Evolutionary conservation across 805 yeast genomes (phyloP).

Genomic region (Candida sithepensis): DNA sequence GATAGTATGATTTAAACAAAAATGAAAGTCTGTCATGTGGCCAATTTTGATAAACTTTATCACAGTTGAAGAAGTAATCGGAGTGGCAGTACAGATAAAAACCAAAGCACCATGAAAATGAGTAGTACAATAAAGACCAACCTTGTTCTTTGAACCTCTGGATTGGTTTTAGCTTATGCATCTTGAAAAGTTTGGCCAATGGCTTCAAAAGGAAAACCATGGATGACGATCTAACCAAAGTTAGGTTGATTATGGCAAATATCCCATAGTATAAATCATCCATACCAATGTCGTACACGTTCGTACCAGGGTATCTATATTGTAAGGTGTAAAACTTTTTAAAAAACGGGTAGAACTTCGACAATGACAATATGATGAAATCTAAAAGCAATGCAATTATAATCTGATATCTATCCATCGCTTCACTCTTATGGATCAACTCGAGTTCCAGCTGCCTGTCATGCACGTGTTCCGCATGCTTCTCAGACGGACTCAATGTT

Average conservation of each 20-base stretch:
- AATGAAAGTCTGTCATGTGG: constrained; percentile 62
- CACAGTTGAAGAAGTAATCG: constrained; percentile 56
- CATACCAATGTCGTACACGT: constrained; percentile 50
- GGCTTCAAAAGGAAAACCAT: constrained; percentile 61
- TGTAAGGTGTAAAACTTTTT: constrained; percentile 40
- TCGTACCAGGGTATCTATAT: constrained; percentile 28
- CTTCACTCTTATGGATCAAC: constrained; percentile 8
- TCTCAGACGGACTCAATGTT: neutral
- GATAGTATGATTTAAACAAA: constrained; percentile 62
- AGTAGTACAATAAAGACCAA: constrained; percentile 67
- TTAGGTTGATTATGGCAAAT: constrained; percentile 51
- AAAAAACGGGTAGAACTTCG: constrained; percentile 23
- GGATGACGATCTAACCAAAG: constrained; percentile 55
- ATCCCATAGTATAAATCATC: constrained; percentile 54
- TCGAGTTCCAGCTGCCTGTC: neutral
- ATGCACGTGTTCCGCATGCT: neutral
- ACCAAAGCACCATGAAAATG: constrained; percentile 54
- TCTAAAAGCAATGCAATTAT: constrained; percentile 16
- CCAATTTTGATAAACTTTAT: constrained; percentile 62
- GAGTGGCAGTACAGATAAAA: constrained; percentile 52
- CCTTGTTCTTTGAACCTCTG: constrained; percentile 84
- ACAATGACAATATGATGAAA: constrained; percentile 11
- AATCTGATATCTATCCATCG: constrained; percentile 19
- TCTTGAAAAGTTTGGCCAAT: constrained; percentile 43
- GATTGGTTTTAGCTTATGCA: constrained; percentile 46